Evolutionary conservation across 768 basidiomycete species (phyloP), one percentile per base, ranked within the genome.

Genomic region (Floccularia luteovirens): DNA sequence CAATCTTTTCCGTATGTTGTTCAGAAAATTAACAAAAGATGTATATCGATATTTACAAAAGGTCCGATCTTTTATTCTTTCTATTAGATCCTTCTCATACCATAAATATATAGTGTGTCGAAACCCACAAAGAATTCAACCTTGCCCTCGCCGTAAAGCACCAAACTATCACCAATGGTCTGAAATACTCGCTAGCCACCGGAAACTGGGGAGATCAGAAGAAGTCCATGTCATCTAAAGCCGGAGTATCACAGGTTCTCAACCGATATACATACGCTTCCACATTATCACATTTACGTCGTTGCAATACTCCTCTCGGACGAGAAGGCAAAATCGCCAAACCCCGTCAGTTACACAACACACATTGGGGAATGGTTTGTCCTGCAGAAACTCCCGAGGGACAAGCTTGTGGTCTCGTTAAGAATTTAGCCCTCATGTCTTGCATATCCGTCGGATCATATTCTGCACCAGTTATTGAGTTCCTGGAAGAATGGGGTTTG

Each of bases 341-440:
- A 59, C 96, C 96, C 42, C 96, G 96, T 52, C 96, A 99, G 53
- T 69, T 99, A 41, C 96, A 99, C 61, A 99, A 99, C 54, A 97
- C 96, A 1, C 96, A 99, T 53, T 99, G 96, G 96, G 96, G 96
- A 25, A 98, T 99, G 96, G 96, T 99, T 14, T 99, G 96, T 56
- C 96, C 96, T 31, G 96, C 96, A 27, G 96, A 99, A 61, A 99
- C 96, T 3, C 96, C 96, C 1, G 96, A 99, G 79, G 96, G 96
- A 33, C 96, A 98, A 60, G 96, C 96, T 45, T 99, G 96, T 63
- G 96, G 96, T 63, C 77, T 98, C 31, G 96, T 98, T 63, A 98
- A 99, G 69, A 98, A 99, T 62, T 66, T 99, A 42, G 90, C 96
- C 0, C 79, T 98, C 48, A 94, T 98, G 92, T 69, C 94, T 3